These are phyloP conservation scores for Aspergillus sp. DNA, from an alignment of 2,329 filamentous ascomycete species.

Conservation along the genomic window DNA sequence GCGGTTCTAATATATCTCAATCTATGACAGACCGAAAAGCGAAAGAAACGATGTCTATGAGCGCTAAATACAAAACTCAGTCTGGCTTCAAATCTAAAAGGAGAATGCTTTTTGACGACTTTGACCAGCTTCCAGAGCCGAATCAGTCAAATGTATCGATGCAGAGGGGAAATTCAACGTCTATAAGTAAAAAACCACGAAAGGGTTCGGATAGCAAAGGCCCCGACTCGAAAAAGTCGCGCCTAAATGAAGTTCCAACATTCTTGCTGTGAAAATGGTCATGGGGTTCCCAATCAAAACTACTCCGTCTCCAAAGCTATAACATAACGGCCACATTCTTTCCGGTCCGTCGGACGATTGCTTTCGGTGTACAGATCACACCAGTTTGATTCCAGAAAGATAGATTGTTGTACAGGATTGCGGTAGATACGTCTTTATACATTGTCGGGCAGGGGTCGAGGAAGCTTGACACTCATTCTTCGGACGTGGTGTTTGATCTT, in stretches of 20 bases:
- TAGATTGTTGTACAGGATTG: no score
- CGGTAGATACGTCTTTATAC: no score
- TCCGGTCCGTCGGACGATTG: no score
- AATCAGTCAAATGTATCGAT: constrained; percentile 15
- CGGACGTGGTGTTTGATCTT: constrained; percentile 26
- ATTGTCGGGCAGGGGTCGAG: constrained; percentile 4
- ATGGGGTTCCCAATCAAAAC: background rate
- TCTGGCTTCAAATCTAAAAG: constrained; percentile 20
- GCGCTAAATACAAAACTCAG: constrained; percentile 7
- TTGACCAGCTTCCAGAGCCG: constrained; percentile 32
- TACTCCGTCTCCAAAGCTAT: constrained; percentile 13
- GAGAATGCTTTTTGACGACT: constrained; percentile 34
- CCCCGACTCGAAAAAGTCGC: constrained; percentile 29
- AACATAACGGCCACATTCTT: no score
- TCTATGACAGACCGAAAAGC: constrained; percentile 1
- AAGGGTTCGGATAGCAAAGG: constrained; percentile 9
- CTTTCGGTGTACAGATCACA: no score
- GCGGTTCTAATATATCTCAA: constrained; percentile 1
- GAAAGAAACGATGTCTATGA: constrained; percentile 6
- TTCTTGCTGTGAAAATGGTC: constrained; percentile 33
- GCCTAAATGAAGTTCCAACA: constrained; percentile 40
- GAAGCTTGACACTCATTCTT: constrained; percentile 22
- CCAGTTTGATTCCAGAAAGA: no score
- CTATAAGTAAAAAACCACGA: constrained; percentile 10
- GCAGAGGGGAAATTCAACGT: constrained; percentile 13